Evolutionary conservation across 345 rosid species (phyloP).

Genomic region (Sisymbrium irio): DNA sequence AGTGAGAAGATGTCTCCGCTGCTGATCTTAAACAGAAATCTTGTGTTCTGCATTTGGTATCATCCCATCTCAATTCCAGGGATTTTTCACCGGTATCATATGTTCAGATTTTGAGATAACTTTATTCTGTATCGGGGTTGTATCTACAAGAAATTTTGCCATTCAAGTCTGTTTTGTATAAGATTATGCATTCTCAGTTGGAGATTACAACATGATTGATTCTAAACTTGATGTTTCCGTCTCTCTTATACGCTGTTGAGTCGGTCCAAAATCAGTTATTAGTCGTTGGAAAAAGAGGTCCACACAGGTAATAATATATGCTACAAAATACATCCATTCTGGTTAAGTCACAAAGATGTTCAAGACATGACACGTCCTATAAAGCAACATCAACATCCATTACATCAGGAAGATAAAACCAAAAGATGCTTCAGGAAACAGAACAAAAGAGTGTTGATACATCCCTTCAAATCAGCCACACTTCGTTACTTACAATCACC

Average conservation of each 20-base stretch:
- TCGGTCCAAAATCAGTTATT: neutral
- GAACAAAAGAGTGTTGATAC: conserved; percentile 23
- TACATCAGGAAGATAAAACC: conserved; percentile 26
- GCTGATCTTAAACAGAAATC: neutral
- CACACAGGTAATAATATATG: neutral
- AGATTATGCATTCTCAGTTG: neutral
- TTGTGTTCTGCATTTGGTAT: neutral
- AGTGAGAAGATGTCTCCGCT: neutral
- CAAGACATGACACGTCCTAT: conserved; percentile 12
- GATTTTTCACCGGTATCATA: neutral
- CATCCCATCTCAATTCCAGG: neutral
- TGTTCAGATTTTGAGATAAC: neutral
- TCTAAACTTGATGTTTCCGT: conserved; percentile 5
- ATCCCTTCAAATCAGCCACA: conserved; percentile 30
- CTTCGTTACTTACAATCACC: conserved; percentile 47
- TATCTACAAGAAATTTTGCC: conserved; percentile 9
- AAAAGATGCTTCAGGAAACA: conserved; percentile 16
- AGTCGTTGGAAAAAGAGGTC: neutral
- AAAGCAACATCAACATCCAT: conserved; percentile 16
- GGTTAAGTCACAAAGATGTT: conserved; percentile 16
- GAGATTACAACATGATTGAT: neutral
- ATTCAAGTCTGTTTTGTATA: neutral
- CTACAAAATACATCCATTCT: conserved; percentile 2
- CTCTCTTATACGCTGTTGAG: neutral
- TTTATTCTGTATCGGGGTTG: neutral